Evolutionary conservation across 352 stramenopile genomes (phyloP), one percentile per base, ranked within the genome.

Genomic region (Thraustochytrium sp.): DNA sequence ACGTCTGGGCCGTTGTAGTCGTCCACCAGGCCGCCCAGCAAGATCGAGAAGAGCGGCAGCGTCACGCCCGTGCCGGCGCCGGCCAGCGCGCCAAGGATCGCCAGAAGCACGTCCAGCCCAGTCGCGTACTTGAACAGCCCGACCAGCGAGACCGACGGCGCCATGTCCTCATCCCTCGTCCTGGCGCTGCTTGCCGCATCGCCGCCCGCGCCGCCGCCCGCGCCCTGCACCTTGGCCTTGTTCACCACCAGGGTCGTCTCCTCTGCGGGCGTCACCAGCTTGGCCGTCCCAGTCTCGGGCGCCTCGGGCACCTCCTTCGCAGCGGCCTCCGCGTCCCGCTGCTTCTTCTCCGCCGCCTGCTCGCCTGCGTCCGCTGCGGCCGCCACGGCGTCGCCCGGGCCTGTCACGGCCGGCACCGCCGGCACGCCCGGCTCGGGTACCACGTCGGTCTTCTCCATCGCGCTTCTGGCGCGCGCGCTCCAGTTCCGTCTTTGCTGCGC

Each of bases 121-220:
- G 73, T 46, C 18, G 76, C 61, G 53, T 55, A 84, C 51, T 82
- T 82, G 63, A 84, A 84, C 9, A 84, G 76, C 23, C 40, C 38
- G 21, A 11, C 26, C 18, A 80, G 26, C 18, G 55, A 76, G 23
- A 84, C 75, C 29, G 40, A 31, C 8, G 53, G 29, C 9, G 72
- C 49, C 0, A 76, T 42, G 9, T 8, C n/a, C 11, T 44, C 23
- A 11, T n/a, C 8, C 34, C 23, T 48, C 34, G 56, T 4, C 56
- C 38, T 68, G 11, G 56, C 2, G 9, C 56, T 75, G 13, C 5
- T 51, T n/a, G n/a, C 62, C 36, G 26, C 26, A 8, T 49, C 26
- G 1, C 44, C 44, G 62, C 62, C n/a, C 5, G 3, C 3, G 4
- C 38, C 31, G 55, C 29, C 26, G 4, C 31, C 5, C 18, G 9